Percentiles rank a stretch among this genome's conserved stretches.
These are phyloP conservation scores for Wickerhamomyces rabaulensis DNA, from an alignment of 805 yeast genomes.

Conservation along the genomic window DNA sequence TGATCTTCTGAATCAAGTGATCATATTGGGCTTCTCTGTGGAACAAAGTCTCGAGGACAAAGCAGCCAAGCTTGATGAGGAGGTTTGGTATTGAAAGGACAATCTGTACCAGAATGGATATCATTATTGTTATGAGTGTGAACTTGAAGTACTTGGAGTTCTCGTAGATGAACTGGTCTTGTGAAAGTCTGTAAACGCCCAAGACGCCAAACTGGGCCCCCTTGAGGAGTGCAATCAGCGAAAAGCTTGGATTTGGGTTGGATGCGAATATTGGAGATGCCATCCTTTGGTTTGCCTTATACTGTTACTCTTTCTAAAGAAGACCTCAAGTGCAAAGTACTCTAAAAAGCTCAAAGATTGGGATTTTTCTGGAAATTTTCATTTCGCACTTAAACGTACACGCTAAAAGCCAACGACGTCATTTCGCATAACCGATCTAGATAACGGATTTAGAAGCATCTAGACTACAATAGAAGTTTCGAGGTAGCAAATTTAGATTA, in stretches of 20 bases:
- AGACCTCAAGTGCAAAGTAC: too few species aligned
- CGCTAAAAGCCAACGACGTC: neutral
- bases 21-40: neutral
- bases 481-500: too few species aligned
- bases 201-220: conserved; percentile 15
- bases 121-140: conserved; percentile 2
- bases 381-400: neutral
- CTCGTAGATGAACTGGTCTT: conserved; percentile 12
- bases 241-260: conserved; percentile 12
- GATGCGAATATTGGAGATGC: conserved; percentile 19
- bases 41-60: neutral
- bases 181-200: conserved; percentile 13
- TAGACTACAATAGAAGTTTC: too few species aligned
- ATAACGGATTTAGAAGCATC: too few species aligned
- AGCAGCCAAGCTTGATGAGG: neutral
- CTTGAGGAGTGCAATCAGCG: conserved; percentile 10
- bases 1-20: neutral
- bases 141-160: conserved; percentile 10
- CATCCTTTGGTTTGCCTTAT: conserved; percentile 3
- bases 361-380: neutral
- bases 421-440: neutral
- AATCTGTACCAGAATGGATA: conserved; percentile 9
- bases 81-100: conserved; percentile 3
- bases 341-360: too few species aligned
- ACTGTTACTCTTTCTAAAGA: too few species aligned